Evolutionary conservation across 2,329 filamentous ascomycete species (phyloP).

Genomic region (Ceratocystis huliohia): DNA sequence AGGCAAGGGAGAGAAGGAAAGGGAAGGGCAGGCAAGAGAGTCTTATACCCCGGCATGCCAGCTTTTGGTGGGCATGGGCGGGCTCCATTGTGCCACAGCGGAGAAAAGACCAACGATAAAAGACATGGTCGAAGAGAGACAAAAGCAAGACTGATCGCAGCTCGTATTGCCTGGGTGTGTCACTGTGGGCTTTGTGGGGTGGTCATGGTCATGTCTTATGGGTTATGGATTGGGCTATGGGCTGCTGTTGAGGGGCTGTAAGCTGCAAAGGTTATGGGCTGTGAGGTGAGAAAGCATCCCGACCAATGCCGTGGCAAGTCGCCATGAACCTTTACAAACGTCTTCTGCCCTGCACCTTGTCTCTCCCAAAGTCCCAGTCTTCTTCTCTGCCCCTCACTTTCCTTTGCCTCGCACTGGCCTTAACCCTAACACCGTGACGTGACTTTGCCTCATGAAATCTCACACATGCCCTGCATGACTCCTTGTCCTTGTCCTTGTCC

Average conservation of each 20-base stretch:
- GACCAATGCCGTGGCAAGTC: too few relatives aligned
- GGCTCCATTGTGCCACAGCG: neutral
- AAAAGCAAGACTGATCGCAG: neutral
- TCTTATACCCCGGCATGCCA: slow-evolving; percentile 3
- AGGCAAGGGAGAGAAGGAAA: neutral
- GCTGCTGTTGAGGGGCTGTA: neutral
- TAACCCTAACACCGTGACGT: neutral
- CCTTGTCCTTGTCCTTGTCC: neutral
- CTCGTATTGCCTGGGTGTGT: slow-evolving; percentile 10
- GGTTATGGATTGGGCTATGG: neutral
- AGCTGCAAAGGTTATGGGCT: too few relatives aligned
- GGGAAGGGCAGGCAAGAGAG: neutral
- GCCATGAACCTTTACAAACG: too few relatives aligned
- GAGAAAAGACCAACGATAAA: neutral
- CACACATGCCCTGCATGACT: neutral
- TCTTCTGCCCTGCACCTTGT: neutral
- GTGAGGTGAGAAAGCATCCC: too few relatives aligned
- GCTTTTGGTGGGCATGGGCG: neutral
- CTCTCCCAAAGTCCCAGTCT: neutral
- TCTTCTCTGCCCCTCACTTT: neutral
- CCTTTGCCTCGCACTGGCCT: neutral
- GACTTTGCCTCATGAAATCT: neutral
- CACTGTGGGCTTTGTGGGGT: neutral
- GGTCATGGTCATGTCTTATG: neutral
- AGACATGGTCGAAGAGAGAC: neutral